Percentiles rank a stretch among this genome's conserved stretches.
phyloP scores from a whole-genome alignment of 73 alveolate genomes.

The Paramecium sexaurelia region DNA sequence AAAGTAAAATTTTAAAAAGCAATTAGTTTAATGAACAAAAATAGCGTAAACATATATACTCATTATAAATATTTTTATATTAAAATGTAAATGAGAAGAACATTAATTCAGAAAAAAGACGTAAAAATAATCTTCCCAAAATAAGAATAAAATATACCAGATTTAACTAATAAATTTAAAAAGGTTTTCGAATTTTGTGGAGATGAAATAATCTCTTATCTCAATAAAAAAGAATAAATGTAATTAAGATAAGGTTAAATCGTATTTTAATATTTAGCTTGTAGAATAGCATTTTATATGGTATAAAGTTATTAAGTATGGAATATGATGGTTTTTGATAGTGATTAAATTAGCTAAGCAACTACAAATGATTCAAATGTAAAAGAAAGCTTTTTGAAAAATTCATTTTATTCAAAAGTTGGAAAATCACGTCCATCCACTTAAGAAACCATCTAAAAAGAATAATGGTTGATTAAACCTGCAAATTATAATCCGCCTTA shows the following conservation, averaged over 20 bases:
- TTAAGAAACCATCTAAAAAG: background rate
- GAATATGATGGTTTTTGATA: slow-evolving; percentile 47
- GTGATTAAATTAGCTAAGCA: slow-evolving; percentile 33
- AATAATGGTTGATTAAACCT: slow-evolving; percentile 37
- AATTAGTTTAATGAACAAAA: background rate
- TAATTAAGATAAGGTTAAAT: background rate
- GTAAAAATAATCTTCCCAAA: background rate
- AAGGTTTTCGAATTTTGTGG: background rate
- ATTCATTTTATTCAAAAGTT: slow-evolving; percentile 27
- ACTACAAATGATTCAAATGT: slow-evolving; percentile 1
- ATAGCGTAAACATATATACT: background rate
- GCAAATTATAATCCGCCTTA: background rate
- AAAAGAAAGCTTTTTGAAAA: slow-evolving; percentile 23
- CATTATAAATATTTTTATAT: background rate
- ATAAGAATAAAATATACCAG: background rate
- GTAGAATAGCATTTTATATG: slow-evolving; percentile 26
- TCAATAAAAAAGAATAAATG: background rate
- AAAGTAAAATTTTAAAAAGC: background rate
- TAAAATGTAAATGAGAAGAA: background rate
- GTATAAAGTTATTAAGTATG: slow-evolving; percentile 19
- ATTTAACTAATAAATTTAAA: background rate
- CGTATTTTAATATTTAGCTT: background rate
- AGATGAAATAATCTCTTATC: background rate
- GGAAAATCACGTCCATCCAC: slow-evolving; percentile 30
- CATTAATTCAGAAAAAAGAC: background rate